A percentile compares a stretch with the other conserved stretches of the same genome.
Conservation (phyloP, 1,284 basidiomycete species). For the Ustilago esculenta region DNA sequence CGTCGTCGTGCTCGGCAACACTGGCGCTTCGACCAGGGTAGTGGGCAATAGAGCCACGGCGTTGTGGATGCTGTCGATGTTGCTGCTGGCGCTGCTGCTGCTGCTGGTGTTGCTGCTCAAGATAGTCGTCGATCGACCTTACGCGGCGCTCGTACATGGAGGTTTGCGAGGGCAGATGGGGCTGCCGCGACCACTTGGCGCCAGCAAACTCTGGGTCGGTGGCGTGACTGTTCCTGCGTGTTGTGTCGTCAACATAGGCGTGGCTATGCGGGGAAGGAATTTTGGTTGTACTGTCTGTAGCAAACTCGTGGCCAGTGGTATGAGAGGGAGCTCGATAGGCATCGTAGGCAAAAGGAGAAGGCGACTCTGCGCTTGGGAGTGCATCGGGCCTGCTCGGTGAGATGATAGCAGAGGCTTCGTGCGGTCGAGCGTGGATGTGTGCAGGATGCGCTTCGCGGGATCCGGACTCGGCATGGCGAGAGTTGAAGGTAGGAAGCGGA, state of each 20-base stretch:
- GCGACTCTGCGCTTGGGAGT: no score
- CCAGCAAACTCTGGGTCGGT: conserved; percentile 3
- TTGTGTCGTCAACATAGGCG: conserved; percentile 11
- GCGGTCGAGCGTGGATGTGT: not conserved
- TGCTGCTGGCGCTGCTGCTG: conserved; percentile 2
- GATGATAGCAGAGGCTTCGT: not conserved
- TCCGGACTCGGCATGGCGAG: not conserved
- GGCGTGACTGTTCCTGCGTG: conserved; percentile 13
- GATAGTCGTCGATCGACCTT: conserved; percentile 40
- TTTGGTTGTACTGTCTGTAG: not conserved
- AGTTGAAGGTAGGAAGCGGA: not conserved
- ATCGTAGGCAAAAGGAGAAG: conserved; percentile 43
- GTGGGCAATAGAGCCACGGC: conserved; percentile 18
- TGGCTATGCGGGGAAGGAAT: conserved; percentile 6
- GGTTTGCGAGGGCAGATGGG: not conserved
- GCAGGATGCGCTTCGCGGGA: conserved; percentile 1
- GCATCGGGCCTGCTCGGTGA: no score
- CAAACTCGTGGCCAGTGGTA: not conserved
- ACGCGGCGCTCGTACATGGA: conserved; percentile 12
- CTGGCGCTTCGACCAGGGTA: not conserved
- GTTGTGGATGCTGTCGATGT: not conserved
- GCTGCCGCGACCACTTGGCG: not conserved
- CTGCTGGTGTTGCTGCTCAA: conserved; percentile 13
- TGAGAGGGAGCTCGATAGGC: conserved; percentile 18
- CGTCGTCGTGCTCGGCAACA: conserved; percentile 12